These are phyloP conservation scores for Pestalotiopsis sp. DNA, from an alignment of 2,329 filamentous ascomycete genomes.

Conservation along the genomic window DNA sequence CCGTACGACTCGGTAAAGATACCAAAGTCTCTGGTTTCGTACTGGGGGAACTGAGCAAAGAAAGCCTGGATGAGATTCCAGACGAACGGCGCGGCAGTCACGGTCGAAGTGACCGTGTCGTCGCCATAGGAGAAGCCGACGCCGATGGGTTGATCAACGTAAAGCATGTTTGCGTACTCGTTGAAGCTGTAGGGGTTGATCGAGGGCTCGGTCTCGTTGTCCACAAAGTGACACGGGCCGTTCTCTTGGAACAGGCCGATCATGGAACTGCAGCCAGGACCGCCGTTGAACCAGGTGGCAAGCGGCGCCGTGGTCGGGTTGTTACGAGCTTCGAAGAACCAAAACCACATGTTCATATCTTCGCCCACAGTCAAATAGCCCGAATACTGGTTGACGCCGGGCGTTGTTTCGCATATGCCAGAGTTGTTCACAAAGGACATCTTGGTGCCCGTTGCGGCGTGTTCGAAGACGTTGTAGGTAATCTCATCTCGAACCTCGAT, in stretches of 20 bases:
- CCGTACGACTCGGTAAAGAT: constrained; percentile 33
- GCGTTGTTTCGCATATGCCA: constrained; percentile 50
- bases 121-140: constrained; percentile 41
- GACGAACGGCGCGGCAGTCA: constrained; percentile 42
- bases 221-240: constrained; percentile 52
- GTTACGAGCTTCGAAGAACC: constrained; percentile 55
- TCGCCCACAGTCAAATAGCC: constrained; percentile 49
- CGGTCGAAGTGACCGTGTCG: constrained; percentile 41
- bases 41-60: constrained; percentile 44
- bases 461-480: constrained; percentile 45
- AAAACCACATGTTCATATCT: constrained; percentile 19
- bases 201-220: constrained; percentile 49
- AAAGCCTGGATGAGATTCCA: constrained; percentile 45
- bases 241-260: constrained; percentile 48
- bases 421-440: constrained; percentile 53
- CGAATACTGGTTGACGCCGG: constrained; percentile 49
- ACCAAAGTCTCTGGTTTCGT: constrained; percentile 48
- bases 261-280: constrained; percentile 61
- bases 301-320: constrained; percentile 56
- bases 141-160: constrained; percentile 64
- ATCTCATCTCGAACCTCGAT: constrained; percentile 9
- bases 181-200: constrained; percentile 66
- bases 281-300: constrained; percentile 65
- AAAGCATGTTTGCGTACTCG: constrained; percentile 67
- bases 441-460: constrained; percentile 43